Evolutionary conservation across 805 yeast genomes (phyloP), one percentile per base, ranked within the genome.

Genomic region (Phaffomyces antillensis): DNA sequence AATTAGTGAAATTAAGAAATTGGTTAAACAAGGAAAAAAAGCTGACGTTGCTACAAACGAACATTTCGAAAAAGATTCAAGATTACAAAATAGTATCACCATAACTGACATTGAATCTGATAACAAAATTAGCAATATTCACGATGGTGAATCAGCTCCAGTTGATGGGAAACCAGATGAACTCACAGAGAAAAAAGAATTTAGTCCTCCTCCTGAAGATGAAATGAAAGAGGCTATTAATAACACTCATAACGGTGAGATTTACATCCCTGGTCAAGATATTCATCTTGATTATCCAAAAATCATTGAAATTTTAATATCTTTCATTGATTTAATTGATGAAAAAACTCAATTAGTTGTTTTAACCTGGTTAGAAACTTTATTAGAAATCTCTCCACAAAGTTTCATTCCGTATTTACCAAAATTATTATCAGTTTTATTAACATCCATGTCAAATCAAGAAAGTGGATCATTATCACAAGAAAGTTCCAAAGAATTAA

Each of bases 301-400:
- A 51, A 81, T 91, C 37, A 81, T 89, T 32, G 87, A 83, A 40
- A 87, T 91, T 36, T 63, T 93, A 40, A 77, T 91, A n/a, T 77
- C 88, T 2, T 86, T 87, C 50, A 69, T 93, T 42, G 86, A 86
- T 49, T 58, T 58, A 3, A 73, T 84, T 1, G 88, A 81, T 48
- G 77, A 76, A 37, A 86, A 86, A 53, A 85, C 90, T 38, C 95
- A 87, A 61, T 63, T 81, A 30, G 86, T 85, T 4, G 87, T 87
- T 0, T 68, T 91, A 41, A 77, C 79, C 39, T 93, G 99, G 99
- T 65, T 93, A 15, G 81, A 77, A 44, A 80, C 81, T 16, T 68
- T 93, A 31, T 64, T 93, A 24, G 77, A 76, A 15, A 78, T 86
- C 16, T 79, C 91, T 0, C 91, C 97, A 1, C 70, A 73, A 35